Evolutionary conservation across 2,329 filamentous ascomycete genomes (phyloP).

Genomic region (Diaporthe citrichinensis): DNA sequence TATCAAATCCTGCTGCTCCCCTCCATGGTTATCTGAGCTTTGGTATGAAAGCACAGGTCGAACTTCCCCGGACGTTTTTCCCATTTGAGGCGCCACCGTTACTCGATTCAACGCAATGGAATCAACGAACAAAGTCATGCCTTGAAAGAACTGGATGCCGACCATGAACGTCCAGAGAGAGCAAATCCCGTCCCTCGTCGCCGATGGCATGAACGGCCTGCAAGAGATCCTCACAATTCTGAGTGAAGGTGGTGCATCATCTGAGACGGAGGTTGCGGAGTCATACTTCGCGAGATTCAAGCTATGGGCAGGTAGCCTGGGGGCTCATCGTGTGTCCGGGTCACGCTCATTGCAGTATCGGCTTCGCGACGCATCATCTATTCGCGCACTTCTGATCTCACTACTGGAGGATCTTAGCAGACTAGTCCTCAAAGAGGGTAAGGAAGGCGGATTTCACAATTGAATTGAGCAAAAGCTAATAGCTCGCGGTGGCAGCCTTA

Average conservation of each 20-base stretch:
- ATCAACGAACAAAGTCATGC: background rate
- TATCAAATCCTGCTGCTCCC: background rate
- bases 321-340: conserved; percentile 6
- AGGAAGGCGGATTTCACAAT: background rate
- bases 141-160: background rate
- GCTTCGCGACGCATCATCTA: conserved; percentile 28
- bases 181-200: background rate
- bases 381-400: background rate
- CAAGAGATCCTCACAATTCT: background rate
- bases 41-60: background rate
- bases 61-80: background rate
- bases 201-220: background rate
- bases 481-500: background rate
- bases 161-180: background rate
- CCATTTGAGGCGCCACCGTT: background rate
- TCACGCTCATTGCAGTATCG: conserved; percentile 16
- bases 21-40: background rate
- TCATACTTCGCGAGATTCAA: conserved; percentile 20
- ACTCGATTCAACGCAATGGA: background rate
- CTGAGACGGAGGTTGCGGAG: background rate
- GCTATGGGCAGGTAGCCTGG: conserved; percentile 25
- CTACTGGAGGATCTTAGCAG: background rate
- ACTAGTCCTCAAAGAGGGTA: background rate
- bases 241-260: background rate
- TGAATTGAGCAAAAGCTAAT: background rate